Evolutionary conservation across 2,329 filamentous ascomycete genomes (phyloP), one percentile per base, ranked within the genome.

Genomic region (Dothideomycetes sp.): DNA sequence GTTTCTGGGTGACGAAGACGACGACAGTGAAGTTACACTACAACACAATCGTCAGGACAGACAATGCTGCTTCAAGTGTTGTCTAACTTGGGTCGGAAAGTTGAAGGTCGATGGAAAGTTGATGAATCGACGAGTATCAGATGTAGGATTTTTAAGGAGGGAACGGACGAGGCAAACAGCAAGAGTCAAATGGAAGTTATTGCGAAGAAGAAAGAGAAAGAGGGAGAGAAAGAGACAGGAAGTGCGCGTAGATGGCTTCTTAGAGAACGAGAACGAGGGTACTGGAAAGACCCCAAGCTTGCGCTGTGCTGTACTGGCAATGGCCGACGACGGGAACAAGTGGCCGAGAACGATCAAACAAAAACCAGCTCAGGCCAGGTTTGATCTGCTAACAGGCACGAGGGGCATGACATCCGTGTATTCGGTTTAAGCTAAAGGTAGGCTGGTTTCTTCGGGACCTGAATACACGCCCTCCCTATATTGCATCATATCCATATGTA

Each of bases 311-410:
- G 38, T n/a, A n/a, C n/a, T n/a, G n/a, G n/a, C n/a, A n/a, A n/a
- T n/a, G n/a, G n/a, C 38, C 34, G 38, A 31, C 38, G 35, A 33
- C 40, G 40, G 40, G 33, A 42, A 15, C 32, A 42, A 24, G 23
- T 42, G 40, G 40, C 40, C 40, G 40, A 42, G 40, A 42, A 42
- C 40, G 40, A 42, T 42, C 40, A 42, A 42, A 42, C 38, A 24
- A 34, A 41, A 27, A 18, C 32, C 40, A 42, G 40, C 40, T 42
- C 30, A 42, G 27, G 40, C 40, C 40, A 42, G 40, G 35, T 36
- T 29, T 40, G 37, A 31, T 29, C 30, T 32, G n/a, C n/a, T n/a
- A n/a, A n/a, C 36, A 42, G 40, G 40, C 40, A 34, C 32, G 40
- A 42, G 27, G 40, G 32, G 32, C 40, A 33, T 40, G 37, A 40